These are phyloP conservation scores for Parmales sp. DNA, from an alignment of 108 stramenopile species.

Conservation along the genomic window DNA sequence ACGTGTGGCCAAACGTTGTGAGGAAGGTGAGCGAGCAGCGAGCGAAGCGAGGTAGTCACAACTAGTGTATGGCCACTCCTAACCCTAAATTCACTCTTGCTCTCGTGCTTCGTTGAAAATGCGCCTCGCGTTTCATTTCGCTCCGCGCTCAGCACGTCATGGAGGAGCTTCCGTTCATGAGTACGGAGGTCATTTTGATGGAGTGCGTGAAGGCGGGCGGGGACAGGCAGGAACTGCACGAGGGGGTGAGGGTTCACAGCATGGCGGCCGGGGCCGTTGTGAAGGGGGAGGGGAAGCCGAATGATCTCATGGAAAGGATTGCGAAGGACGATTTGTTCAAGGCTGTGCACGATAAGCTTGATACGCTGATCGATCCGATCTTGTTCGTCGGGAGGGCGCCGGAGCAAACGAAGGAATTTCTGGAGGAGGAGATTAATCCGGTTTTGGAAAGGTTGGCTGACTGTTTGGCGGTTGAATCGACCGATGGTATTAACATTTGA, in stretches of 20 bases:
- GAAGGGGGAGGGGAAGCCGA: constrained; percentile 93
- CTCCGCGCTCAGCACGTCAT: too few relatives aligned
- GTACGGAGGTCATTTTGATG: constrained; percentile 98
- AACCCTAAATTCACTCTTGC: too few relatives aligned
- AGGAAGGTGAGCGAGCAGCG: too few relatives aligned
- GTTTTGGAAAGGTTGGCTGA: constrained; percentile 65
- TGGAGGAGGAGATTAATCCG: constrained; percentile 75
- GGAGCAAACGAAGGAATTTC: constrained; percentile 91
- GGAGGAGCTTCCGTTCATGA: constrained; percentile 98
- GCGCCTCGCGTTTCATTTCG: too few relatives aligned
- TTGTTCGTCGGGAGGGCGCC: constrained; percentile 88
- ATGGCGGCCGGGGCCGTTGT: constrained; percentile 96
- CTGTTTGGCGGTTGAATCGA: constrained; percentile 54
- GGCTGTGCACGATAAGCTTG: constrained; percentile 78
- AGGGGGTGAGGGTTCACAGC: constrained; percentile 91
- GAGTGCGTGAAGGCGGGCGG: constrained; percentile 97
- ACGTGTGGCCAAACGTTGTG: constrained; percentile 96
- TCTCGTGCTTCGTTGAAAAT: too few relatives aligned
- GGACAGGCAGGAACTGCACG: constrained; percentile 93
- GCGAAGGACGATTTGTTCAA: constrained; percentile 71
- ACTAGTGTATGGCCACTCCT: too few relatives aligned
- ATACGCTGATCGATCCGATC: constrained; percentile 76
- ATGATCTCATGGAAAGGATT: constrained; percentile 92
- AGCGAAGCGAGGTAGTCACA: too few relatives aligned
- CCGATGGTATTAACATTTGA: constrained; percentile 88